phyloP scores from a whole-genome alignment of 176 grass and related monocot species.

The Triticum dicoccoides region DNA sequence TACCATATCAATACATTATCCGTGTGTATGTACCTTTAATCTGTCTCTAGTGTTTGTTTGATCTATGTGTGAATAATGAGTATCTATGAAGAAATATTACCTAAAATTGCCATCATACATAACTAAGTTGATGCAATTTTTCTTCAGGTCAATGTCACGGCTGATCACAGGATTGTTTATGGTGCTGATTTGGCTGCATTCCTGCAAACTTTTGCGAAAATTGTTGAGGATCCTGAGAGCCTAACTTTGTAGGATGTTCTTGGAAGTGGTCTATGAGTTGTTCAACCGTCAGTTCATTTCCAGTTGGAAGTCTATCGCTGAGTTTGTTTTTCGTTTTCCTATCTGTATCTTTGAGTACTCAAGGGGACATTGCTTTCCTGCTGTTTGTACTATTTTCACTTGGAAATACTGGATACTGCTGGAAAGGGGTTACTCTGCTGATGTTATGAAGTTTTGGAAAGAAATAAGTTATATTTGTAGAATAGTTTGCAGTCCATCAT shows the following conservation, averaged over 20 bases:
- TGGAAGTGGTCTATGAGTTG: constrained; percentile 22
- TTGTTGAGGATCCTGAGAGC: constrained; percentile 83
- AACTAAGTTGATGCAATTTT: neutral
- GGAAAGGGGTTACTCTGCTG: constrained; percentile 14
- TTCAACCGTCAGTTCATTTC: constrained; percentile 20
- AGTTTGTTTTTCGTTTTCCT: neutral
- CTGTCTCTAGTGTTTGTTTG: neutral
- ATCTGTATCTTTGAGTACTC: constrained; percentile 29
- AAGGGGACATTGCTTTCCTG: constrained; percentile 4
- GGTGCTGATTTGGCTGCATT: constrained; percentile 99
- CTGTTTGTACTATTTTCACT: constrained; percentile 14
- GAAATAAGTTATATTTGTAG: constrained; percentile 39
- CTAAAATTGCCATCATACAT: neutral
- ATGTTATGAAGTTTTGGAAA: constrained; percentile 34
- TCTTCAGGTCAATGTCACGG: constrained; percentile 89
- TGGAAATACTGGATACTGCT: constrained; percentile 17
- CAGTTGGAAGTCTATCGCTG: constrained; percentile 18
- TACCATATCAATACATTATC: too few species aligned
- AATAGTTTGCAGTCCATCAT: constrained; percentile 14
- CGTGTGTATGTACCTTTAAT: neutral
- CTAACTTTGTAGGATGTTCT: constrained; percentile 73
- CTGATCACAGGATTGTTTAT: constrained; percentile 94
- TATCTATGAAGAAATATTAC: neutral
- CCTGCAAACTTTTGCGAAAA: constrained; percentile 87
- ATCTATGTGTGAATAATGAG: neutral